Base-by-base conservation (phyloP, 2,329 filamentous ascomycete genomes). In the Colletotrichum incanum region DNA sequence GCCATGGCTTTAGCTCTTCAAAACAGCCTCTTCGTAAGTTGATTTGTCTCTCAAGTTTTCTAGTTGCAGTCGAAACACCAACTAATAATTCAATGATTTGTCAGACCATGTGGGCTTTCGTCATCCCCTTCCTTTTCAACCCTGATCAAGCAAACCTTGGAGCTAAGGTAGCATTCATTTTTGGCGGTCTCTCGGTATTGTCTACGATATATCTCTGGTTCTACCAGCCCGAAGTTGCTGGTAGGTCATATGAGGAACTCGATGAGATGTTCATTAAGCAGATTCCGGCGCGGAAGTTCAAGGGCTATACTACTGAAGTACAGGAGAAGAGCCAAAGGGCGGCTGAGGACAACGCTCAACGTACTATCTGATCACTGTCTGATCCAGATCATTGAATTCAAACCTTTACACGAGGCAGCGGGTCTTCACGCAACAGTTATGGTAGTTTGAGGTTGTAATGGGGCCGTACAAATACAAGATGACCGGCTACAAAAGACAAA, bases 141-240 rank as follows among this genome's bases (percentile, higher is more conserved):
- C 73, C 74, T 0, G 79, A 81, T 41, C 76, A 78, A 26, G 77
- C 75, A 0, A 81, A 83, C 20, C 77, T 86, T 0, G 81, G 81
- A 9, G 82, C 80, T 1, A 85, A 85, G 74, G 82, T 82, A 0
- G 78, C 78, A 0, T 85, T 85, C 59, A 76, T 85, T 5, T 86
- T 84, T 68, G 80, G 79, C 0, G 82, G 76, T 0, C 67, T 81
- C 6, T 74, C 76, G 43, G 69, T 80, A 2, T 26, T 80, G 26
- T 77, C 71, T 34, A 75, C 76, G 8, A 70, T 79, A n/a, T 82
- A 77, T 64, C 43, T 83, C 9, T 76, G 76, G 74, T 77, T 79
- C 23, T 79, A 73, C 49, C 77, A 83, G 79, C 85, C 85, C 7
- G 78, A 80, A 67, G 79, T 77, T 18, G 65, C 74, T 3, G 74